Percentiles rank a stretch among this genome's conserved stretches.
Conservation (phyloP, 805 yeast genomes). For the Teunomyces funiuensis region DNA sequence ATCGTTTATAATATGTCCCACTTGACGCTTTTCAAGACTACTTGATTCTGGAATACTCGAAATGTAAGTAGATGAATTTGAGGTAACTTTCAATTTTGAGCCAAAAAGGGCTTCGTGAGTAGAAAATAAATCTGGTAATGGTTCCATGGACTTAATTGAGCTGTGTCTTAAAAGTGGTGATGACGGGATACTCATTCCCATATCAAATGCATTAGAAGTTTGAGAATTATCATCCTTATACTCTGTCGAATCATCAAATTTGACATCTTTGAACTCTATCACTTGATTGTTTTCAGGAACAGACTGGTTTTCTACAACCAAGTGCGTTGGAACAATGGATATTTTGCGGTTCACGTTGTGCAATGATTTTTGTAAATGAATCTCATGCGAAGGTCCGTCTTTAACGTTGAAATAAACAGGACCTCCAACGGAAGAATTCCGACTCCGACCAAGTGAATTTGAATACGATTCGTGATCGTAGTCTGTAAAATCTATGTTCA, state of each 20-base stretch:
- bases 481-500: neutral
- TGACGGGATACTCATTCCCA: neutral
- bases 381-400: conserved; percentile 6
- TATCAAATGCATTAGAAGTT: neutral
- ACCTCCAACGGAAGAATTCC: conserved; percentile 22
- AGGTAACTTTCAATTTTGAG: conserved; percentile 7
- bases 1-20: conserved; percentile 11
- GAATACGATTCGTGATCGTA: neutral
- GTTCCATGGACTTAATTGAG: conserved; percentile 3
- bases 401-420: conserved; percentile 19
- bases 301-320: conserved; percentile 15
- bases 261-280: conserved; percentile 26
- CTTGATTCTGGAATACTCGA: conserved; percentile 4
- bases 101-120: conserved; percentile 34
- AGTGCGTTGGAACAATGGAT: conserved; percentile 30
- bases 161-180: conserved; percentile 1
- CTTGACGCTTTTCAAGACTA: conserved; percentile 1
- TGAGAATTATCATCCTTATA: neutral
- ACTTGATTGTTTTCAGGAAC: neutral
- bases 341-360: conserved; percentile 22
- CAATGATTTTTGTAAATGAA: conserved; percentile 8
- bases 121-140: conserved; percentile 25
- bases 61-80: conserved; percentile 2
- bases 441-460: conserved; percentile 1
- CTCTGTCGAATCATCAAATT: conserved; percentile 14